phyloP scores from a whole-genome alignment of 331 rosid species.

The Erythrophleum ivorense region DNA sequence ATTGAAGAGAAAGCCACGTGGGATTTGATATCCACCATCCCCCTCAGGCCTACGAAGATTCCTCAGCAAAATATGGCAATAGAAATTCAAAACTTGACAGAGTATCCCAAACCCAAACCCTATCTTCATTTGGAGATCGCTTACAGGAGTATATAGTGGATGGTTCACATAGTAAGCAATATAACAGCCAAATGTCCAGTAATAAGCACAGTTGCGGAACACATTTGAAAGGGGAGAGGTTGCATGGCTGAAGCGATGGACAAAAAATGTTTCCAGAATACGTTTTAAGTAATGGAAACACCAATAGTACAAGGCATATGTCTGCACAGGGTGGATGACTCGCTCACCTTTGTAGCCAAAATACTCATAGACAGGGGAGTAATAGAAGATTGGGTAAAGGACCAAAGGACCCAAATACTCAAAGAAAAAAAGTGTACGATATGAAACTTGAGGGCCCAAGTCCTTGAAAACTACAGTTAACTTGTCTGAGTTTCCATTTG shows the following conservation, averaged over 20 bases:
- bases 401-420: slow-evolving; percentile 96
- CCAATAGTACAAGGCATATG: slow-evolving; percentile 94
- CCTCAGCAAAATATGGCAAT: slow-evolving; percentile 85
- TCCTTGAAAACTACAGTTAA: slow-evolving; percentile 84
- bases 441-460: slow-evolving; percentile 92
- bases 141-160: slow-evolving; percentile 84
- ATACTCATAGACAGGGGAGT: slow-evolving; percentile 70
- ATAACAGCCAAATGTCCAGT: slow-evolving; percentile 85
- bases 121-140: slow-evolving; percentile 90
- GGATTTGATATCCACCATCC: slow-evolving; percentile 93
- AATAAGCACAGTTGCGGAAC: slow-evolving; percentile 92
- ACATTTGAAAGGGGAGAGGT: slow-evolving; percentile 96
- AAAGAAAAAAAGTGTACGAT: slow-evolving; percentile 78
- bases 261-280: slow-evolving; percentile 88
- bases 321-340: slow-evolving; percentile 81
- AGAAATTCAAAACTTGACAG: slow-evolving; percentile 75
- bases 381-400: slow-evolving; percentile 91
- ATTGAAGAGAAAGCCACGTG: slow-evolving; percentile 87
- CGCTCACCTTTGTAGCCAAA: slow-evolving; percentile 82
- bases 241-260: slow-evolving; percentile 98
- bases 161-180: slow-evolving; percentile 91
- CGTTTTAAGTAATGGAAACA: slow-evolving; percentile 94
- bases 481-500: slow-evolving; percentile 59
- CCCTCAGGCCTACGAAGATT: slow-evolving; percentile 81
- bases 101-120: slow-evolving; percentile 85